Evolutionary conservation across 2,329 filamentous ascomycete species (phyloP).

Genomic region (Alternaria alternata): DNA sequence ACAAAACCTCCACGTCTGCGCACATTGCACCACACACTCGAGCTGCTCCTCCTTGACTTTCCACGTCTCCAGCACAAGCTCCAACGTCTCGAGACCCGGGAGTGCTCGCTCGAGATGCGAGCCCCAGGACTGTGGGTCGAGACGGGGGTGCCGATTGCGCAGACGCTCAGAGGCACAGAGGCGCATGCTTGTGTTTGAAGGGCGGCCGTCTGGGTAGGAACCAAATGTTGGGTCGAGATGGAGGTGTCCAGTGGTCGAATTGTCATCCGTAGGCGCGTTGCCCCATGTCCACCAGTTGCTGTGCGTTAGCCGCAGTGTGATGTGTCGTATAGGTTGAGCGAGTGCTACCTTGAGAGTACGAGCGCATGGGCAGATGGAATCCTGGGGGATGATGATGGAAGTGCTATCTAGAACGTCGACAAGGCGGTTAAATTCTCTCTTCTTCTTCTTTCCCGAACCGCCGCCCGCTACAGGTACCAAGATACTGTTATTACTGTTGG

Average conservation of each 20-base stretch:
- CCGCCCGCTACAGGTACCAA: too few species aligned
- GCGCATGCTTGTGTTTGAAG: slow-evolving; percentile 25
- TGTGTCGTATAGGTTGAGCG: slow-evolving; percentile 21
- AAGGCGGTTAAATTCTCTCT: accelerated
- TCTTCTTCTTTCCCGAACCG: too few species aligned
- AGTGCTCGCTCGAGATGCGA: slow-evolving; percentile 14
- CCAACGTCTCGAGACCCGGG: slow-evolving; percentile 29
- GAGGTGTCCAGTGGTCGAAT: slow-evolving; percentile 10
- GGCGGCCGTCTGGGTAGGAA: neutral
- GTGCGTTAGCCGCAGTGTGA: slow-evolving; percentile 27
- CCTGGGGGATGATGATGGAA: too few species aligned
- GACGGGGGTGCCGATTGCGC: slow-evolving; percentile 11
- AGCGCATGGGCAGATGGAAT: neutral
- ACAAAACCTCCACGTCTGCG: slow-evolving; percentile 39
- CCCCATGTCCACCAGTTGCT: slow-evolving; percentile 32
- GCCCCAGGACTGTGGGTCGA: slow-evolving; percentile 20
- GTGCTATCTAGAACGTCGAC: neutral
- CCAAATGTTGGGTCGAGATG: slow-evolving; percentile 34
- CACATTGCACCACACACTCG: slow-evolving; percentile 37
- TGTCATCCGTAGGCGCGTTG: neutral
- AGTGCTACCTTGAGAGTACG: slow-evolving; percentile 10
- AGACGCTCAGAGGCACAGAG: slow-evolving; percentile 26
- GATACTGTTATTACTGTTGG: neutral
- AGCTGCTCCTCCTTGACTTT: slow-evolving; percentile 32
- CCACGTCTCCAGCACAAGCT: slow-evolving; percentile 40